Percentiles rank a stretch among this genome's conserved stretches.
Evolutionary conservation across 148 eudicot species (phyloP).

Genomic region (Rhododendron vialii): DNA sequence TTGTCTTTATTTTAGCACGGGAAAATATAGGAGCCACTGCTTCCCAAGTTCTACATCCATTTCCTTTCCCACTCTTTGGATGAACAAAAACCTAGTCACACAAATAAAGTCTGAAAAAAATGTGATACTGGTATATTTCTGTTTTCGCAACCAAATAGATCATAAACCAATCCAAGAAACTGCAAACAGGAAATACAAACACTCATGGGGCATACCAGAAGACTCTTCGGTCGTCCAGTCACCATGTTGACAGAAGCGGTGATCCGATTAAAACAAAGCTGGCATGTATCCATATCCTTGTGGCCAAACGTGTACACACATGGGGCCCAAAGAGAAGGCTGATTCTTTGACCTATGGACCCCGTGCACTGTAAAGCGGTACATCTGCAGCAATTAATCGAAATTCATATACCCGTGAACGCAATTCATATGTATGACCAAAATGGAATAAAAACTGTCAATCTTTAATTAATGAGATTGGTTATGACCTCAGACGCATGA

Average conservation of each 20-base stretch:
- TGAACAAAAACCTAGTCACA: slow-evolving; percentile 76
- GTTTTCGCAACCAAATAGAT: slow-evolving; percentile 3
- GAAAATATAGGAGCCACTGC: slow-evolving; percentile 78
- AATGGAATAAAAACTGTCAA: not conserved
- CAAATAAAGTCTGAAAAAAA: slow-evolving; percentile 23
- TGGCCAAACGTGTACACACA: slow-evolving; percentile 77
- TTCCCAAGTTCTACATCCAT: slow-evolving; percentile 71
- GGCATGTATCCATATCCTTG: slow-evolving; percentile 49
- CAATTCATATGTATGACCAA: slow-evolving; percentile 5
- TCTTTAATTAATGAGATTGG: not conserved
- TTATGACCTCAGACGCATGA: slow-evolving; percentile 52
- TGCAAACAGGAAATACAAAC: not conserved
- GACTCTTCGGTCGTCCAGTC: slow-evolving; percentile 70
- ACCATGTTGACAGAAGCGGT: slow-evolving; percentile 39
- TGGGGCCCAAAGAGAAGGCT: slow-evolving; percentile 58
- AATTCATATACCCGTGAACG: slow-evolving; percentile 4
- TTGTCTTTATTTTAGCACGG: slow-evolving; percentile 70
- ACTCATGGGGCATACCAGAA: slow-evolving; percentile 53
- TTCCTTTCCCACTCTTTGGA: slow-evolving; percentile 84
- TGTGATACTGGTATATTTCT: slow-evolving; percentile 8
- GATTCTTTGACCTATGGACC: slow-evolving; percentile 54
- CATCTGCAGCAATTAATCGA: slow-evolving; percentile 52
- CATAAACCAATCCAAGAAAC: not conserved
- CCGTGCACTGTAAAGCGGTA: slow-evolving; percentile 66
- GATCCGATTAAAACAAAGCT: slow-evolving; percentile 52